Evolutionary conservation across 768 basidiomycete species (phyloP), one percentile per base, ranked within the genome.

Genomic region (Lentinula sp.): DNA sequence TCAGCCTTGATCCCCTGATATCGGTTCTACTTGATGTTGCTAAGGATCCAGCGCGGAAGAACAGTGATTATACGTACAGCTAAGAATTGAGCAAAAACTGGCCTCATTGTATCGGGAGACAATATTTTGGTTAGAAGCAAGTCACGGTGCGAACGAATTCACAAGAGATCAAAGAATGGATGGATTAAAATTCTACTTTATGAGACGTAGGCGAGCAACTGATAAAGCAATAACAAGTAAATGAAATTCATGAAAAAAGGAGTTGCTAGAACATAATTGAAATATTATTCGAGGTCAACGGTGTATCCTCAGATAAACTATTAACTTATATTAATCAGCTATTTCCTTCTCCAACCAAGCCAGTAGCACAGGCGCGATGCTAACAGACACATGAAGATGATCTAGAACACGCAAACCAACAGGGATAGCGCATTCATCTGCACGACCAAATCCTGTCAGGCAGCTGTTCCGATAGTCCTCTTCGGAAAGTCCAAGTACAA

Each of bases 391-490:
- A 32, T n/a, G 37, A 34, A 63, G 13, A 31, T 63, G 34, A 11
- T 86, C 79, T 37, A 85, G 71, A 43, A 89, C 75, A 23, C 80
- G 80, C 67, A 80, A 78, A 3, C 80, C 85, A 52, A 91, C 82
- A 4, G 80, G 73, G 21, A 72, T 73, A 48, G 84, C 84, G 64
- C 84, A 89, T 66, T 91, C 88, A 64, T 92, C 90, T 42, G 90
- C 91, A 58, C 88, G 77, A 13, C 86, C 84, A 69, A 92, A 93
- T 21, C 91, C 91, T 45, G 83, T 74, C 40, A 93, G 73, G 70
- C 86, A 91, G 40, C 81, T 82, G 65, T 77, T 81, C 60, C 89
- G 78, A 66, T 92, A 93, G 63, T 82, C 82, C 7, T 77, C 79
- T 65, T 87, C 88, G 0, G 80, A 65, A 6, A 91, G 68, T 21